phyloP scores from a whole-genome alignment of 805 yeast genomes.

The Yarrowia deformans region DNA sequence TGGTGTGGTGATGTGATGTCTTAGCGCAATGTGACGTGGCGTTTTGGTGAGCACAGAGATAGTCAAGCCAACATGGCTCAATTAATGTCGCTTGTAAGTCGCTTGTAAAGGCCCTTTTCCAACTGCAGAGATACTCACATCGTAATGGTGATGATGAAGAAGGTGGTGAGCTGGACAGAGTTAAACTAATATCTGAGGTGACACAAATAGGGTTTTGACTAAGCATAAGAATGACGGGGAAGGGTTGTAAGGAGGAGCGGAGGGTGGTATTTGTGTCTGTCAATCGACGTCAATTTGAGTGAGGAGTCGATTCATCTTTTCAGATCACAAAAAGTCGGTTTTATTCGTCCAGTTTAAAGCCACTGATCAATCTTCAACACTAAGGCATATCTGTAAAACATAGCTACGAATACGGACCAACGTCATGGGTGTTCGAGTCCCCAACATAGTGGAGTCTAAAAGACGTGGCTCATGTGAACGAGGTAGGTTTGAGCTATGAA shows the following conservation, averaged over 20 bases:
- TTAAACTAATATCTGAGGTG: constrained; percentile 19
- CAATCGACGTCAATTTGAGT: no score
- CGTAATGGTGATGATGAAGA: constrained; percentile 31
- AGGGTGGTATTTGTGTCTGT: no score
- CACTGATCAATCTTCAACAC: neutral
- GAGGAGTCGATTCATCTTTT: neutral
- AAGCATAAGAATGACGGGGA: neutral
- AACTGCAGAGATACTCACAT: constrained; percentile 10
- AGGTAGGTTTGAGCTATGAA: no score
- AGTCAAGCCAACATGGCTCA: no score
- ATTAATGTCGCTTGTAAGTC: no score
- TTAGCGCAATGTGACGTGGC: no score
- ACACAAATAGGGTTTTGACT: constrained; percentile 22
- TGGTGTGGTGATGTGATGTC: neutral
- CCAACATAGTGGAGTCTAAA: neutral
- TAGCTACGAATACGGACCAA: neutral
- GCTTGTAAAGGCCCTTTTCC: neutral
- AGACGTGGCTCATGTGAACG: no score
- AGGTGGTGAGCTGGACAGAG: constrained; percentile 32
- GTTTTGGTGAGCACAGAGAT: no score
- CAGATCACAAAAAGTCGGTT: neutral
- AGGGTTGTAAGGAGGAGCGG: neutral
- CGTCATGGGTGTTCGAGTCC: neutral
- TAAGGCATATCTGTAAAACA: neutral
- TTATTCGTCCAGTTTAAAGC: neutral